Evolutionary conservation across 1,284 basidiomycete species (phyloP).

Genomic region (Leccinum subrobustum): DNA sequence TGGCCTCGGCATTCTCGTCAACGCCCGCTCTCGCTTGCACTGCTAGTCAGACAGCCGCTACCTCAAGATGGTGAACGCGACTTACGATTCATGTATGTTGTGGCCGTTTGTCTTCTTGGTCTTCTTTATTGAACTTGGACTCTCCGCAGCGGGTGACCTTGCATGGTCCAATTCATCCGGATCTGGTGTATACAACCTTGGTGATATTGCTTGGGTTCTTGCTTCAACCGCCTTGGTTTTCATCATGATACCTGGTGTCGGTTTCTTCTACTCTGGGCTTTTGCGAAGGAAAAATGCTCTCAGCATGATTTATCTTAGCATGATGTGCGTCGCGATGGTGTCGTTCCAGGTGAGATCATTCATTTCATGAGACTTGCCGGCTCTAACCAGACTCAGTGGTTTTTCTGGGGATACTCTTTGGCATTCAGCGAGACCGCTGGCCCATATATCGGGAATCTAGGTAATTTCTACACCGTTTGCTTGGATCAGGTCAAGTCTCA

Average conservation of each 20-base stretch:
- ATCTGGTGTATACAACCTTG: slow-evolving; percentile 60
- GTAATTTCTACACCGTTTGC: slow-evolving; percentile 32
- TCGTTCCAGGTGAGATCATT: slow-evolving; percentile 62
- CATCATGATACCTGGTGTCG: slow-evolving; percentile 91
- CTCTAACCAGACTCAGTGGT: slow-evolving; percentile 46
- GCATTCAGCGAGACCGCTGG: slow-evolving; percentile 66
- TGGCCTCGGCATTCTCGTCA: neutral
- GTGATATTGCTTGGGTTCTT: slow-evolving; percentile 81
- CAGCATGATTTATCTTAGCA: slow-evolving; percentile 86
- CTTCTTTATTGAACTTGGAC: slow-evolving; percentile 2
- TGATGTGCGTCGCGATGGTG: slow-evolving; percentile 75
- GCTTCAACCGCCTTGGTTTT: slow-evolving; percentile 76
- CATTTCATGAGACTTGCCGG: neutral
- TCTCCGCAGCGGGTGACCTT: slow-evolving; percentile 40
- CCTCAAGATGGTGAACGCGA: slow-evolving; percentile 36
- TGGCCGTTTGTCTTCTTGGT: neutral
- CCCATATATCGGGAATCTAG: slow-evolving; percentile 62
- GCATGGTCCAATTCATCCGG: slow-evolving; percentile 39
- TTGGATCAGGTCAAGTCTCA: slow-evolving; percentile 8
- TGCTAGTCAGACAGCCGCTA: neutral
- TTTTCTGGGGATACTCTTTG: slow-evolving; percentile 74
- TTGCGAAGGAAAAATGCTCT: slow-evolving; percentile 87
- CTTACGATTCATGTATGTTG: slow-evolving; percentile 37
- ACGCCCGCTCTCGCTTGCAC: slow-evolving; percentile 3
- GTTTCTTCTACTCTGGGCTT: slow-evolving; percentile 89